Percentiles rank a stretch among this genome's conserved stretches.
Conservation (phyloP, 129 eudicot genomes). For the sunflower (Helianthus annuus) region DNA sequence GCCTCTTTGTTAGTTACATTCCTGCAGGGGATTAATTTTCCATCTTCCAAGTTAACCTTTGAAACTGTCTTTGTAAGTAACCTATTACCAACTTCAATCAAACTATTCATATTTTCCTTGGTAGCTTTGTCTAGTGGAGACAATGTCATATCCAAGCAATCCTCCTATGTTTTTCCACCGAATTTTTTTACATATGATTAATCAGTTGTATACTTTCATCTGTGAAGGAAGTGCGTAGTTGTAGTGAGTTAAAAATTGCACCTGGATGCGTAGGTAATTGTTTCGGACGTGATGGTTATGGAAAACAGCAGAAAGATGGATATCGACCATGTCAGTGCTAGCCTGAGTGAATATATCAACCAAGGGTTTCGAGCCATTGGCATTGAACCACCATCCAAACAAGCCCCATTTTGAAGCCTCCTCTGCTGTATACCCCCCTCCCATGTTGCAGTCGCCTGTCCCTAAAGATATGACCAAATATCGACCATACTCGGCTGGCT, state of each 20-base stretch:
- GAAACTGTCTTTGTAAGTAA: conserved; percentile 38
- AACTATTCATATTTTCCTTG: conserved; percentile 30
- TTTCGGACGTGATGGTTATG: conserved; percentile 28
- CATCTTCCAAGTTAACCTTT: conserved; percentile 35
- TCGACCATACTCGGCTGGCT: conserved; percentile 28
- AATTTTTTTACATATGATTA: not conserved
- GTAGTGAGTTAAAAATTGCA: conserved; percentile 6
- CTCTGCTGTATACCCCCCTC: conserved; percentile 29
- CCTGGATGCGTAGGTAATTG: conserved; percentile 56
- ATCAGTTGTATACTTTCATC: not conserved
- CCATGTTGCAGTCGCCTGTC: conserved; percentile 36
- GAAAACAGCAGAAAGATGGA: conserved; percentile 40
- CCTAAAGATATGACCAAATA: conserved; percentile 52
- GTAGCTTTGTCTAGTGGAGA: conserved; percentile 37
- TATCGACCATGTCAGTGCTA: conserved; percentile 44
- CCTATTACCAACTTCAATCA: conserved; percentile 24
- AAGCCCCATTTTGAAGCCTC: conserved; percentile 51
- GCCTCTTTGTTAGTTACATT: conserved; percentile 29
- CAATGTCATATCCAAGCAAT: conserved; percentile 19
- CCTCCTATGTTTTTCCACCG: conserved; percentile 29
- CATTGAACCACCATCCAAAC: conserved; percentile 38
- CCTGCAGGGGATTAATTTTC: conserved; percentile 20
- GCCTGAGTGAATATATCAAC: conserved; percentile 43
- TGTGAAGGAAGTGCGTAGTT: not conserved
- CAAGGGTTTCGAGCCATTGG: conserved; percentile 38